These are phyloP conservation scores for Acanthamoeba royreba DNA, from an alignment of 208 protist genomes.

Conservation along the genomic window DNA sequence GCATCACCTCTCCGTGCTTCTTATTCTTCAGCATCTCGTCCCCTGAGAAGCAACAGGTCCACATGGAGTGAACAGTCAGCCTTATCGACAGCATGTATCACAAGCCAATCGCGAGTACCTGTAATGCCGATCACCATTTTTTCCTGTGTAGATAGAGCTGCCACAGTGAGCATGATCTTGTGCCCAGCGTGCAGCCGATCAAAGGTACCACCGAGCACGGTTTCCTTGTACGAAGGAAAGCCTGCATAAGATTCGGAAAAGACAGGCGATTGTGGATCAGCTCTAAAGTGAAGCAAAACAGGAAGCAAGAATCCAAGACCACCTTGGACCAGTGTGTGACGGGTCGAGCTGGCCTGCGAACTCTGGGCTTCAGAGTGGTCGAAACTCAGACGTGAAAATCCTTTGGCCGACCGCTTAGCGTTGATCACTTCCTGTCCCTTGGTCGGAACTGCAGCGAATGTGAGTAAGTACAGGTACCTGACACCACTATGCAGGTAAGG, in stretches of 20 bases:
- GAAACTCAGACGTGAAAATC: not conserved
- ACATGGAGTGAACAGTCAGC: no score
- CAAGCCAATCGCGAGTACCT: no score
- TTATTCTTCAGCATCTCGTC: slow-evolving; percentile 40
- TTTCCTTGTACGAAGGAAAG: not conserved
- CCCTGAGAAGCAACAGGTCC: no score
- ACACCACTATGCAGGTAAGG: no score
- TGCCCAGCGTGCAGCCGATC: slow-evolving; percentile 5
- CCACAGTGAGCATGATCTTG: slow-evolving; percentile 36
- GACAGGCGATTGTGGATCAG: no score
- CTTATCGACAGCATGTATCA: no score
- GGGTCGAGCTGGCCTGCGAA: no score
- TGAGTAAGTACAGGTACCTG: no score
- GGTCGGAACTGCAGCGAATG: not conserved
- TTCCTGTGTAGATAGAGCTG: not conserved
- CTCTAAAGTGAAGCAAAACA: no score
- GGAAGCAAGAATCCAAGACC: no score
- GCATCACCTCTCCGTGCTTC: slow-evolving; percentile 3
- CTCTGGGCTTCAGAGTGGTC: not conserved
- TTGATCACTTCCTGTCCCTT: not conserved
- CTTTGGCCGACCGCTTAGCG: not conserved
- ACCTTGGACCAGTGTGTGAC: no score
- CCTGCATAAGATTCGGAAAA: no score
- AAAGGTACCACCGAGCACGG: not conserved
- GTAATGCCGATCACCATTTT: slow-evolving; percentile 14